These are phyloP conservation scores for Cephalotrichum gorgonifer DNA, from an alignment of 2,329 filamentous ascomycete genomes.

Conservation along the genomic window DNA sequence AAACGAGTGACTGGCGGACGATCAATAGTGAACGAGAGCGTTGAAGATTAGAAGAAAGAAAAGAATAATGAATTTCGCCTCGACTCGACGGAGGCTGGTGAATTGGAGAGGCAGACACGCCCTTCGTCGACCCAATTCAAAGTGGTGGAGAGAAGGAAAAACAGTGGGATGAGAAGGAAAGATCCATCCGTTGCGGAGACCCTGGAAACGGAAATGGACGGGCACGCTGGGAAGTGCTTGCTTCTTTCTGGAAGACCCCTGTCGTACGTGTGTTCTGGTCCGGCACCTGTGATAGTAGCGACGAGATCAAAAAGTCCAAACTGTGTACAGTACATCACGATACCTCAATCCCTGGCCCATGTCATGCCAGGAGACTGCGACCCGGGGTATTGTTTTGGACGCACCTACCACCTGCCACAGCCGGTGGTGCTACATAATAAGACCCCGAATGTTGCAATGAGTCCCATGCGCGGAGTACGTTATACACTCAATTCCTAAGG, in stretches of 20 bases:
- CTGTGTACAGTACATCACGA: background rate
- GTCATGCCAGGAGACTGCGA: background rate
- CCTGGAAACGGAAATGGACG: background rate
- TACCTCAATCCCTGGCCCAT: background rate
- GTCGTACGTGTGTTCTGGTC: too few species aligned
- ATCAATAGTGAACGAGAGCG: background rate
- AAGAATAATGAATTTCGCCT: background rate
- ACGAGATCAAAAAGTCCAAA: too few species aligned
- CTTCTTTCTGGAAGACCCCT: too few species aligned
- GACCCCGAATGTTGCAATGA: too few species aligned
- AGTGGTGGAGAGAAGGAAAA: background rate
- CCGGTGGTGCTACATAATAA: too few species aligned
- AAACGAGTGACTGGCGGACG: slow-evolving; percentile 4
- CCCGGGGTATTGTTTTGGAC: background rate
- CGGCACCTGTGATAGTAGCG: too few species aligned
- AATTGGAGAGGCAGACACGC: background rate
- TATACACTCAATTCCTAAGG: too few species aligned
- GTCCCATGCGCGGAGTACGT: too few species aligned
- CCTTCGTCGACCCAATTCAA: too few species aligned
- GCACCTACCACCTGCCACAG: background rate
- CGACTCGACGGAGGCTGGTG: background rate
- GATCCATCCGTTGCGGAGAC: background rate
- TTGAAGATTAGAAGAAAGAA: background rate
- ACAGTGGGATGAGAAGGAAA: background rate
- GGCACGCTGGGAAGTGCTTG: background rate